phyloP scores from a whole-genome alignment of 305 asterid species.

The Fraxinus sp. region DNA sequence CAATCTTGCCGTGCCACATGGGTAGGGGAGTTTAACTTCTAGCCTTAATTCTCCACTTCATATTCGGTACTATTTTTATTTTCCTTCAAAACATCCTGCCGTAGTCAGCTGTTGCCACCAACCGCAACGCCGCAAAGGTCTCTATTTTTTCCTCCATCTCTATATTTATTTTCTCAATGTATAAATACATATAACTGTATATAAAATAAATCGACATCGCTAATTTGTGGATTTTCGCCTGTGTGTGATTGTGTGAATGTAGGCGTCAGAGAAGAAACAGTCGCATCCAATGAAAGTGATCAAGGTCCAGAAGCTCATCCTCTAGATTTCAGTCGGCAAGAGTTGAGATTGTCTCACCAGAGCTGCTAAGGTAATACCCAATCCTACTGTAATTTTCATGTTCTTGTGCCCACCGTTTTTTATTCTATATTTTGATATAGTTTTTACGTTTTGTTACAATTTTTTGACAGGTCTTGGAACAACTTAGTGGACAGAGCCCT shows the following conservation, averaged over 20 bases:
- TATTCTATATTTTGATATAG: background rate
- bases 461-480: slow-evolving; percentile 42
- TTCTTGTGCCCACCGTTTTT: background rate
- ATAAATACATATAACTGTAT: too few species aligned
- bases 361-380: slow-evolving; percentile 36
- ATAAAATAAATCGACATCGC: background rate
- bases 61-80: too few species aligned
- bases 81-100: background rate
- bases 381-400: background rate
- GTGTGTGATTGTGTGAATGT: background rate
- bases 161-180: background rate
- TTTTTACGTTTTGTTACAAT: background rate
- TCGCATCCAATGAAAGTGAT: too few species aligned
- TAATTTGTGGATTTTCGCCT: too few species aligned
- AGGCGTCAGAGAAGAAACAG: too few species aligned
- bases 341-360: slow-evolving; percentile 42
- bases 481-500: slow-evolving; percentile 48
- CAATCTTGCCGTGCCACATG: too few species aligned
- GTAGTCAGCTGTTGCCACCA: background rate
- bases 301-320: too few species aligned
- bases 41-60: too few species aligned
- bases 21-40: too few species aligned
- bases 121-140: background rate
- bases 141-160: background rate
- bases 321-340: background rate